These are phyloP conservation scores for Zymoseptoria tritici DNA, from an alignment of 2,329 filamentous ascomycete genomes.

Conservation along the genomic window DNA sequence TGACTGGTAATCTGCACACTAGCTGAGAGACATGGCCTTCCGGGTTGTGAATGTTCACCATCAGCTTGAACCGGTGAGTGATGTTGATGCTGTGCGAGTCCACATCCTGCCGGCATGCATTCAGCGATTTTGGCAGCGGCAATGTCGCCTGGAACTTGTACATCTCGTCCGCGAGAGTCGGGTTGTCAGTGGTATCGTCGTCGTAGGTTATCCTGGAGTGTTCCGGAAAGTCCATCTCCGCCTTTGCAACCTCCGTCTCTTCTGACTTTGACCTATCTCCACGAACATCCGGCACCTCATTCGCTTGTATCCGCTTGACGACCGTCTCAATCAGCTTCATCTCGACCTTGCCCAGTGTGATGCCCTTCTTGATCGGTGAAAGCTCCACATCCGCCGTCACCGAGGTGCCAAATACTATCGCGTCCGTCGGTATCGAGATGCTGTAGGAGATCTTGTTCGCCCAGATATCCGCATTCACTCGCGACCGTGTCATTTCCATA, in stretches of 20 bases:
- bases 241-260: conserved; percentile 32
- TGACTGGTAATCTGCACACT: conserved; percentile 80
- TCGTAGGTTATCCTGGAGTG: conserved; percentile 28
- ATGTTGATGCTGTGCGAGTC: conserved; percentile 86
- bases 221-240: conserved; percentile 33
- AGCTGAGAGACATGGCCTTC: conserved; percentile 93
- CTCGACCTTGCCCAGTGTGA: conserved; percentile 75
- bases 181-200: conserved; percentile 34
- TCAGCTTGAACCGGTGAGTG: conserved; percentile 84
- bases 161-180: conserved; percentile 45
- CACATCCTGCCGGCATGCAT: conserved; percentile 80
- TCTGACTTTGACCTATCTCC: conserved; percentile 29
- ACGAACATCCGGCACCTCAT: conserved; percentile 27
- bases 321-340: conserved; percentile 74
- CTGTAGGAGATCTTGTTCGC: conserved; percentile 96
- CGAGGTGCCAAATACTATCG: conserved; percentile 84
- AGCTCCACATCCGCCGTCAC: conserved; percentile 80
- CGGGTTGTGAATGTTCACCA: conserved; percentile 84
- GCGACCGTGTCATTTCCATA: conserved; percentile 52
- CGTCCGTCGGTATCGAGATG: conserved; percentile 86
- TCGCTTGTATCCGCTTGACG: conserved; percentile 35
- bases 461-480: conserved; percentile 84
- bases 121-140: conserved; percentile 72
- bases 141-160: conserved; percentile 53
- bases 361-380: conserved; percentile 78